Conservation (phyloP, 2,329 filamentous ascomycete genomes). For the Epichloe festucae region DNA sequence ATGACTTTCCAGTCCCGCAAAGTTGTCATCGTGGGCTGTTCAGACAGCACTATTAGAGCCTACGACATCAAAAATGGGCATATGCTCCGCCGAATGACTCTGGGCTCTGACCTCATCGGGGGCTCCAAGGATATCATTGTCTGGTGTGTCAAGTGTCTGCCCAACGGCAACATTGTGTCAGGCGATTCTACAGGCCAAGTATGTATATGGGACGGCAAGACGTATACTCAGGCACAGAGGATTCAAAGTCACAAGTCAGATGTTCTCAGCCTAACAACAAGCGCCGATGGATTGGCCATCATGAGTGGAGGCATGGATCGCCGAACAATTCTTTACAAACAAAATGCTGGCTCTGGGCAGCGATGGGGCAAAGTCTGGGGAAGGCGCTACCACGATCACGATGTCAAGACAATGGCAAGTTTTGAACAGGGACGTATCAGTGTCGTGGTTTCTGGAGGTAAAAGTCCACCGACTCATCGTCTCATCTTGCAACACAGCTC, state of each 20-base stretch:
- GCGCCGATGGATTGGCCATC: conserved; percentile 66
- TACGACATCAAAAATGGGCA: conserved; percentile 74
- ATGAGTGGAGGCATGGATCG: conserved; percentile 88
- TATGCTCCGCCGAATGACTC: conserved; percentile 67
- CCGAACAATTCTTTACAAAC: conserved; percentile 70
- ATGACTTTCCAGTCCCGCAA: conserved; percentile 79
- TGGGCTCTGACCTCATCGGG: conserved; percentile 65
- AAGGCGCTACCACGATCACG: conserved; percentile 77
- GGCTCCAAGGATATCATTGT: conserved; percentile 78
- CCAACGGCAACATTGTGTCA: conserved; percentile 81
- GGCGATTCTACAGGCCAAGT: conserved; percentile 92
- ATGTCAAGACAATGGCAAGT: conserved; percentile 86
- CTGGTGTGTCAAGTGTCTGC: conserved; percentile 83
- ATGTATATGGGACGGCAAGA: conserved; percentile 86
- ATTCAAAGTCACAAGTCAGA: conserved; percentile 83
- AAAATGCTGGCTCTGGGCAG: conserved; percentile 42
- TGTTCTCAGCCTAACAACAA: conserved; percentile 75
- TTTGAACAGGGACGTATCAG: conserved; percentile 78
- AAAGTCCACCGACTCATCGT: conserved; percentile 14
- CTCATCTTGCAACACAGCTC: neutral
- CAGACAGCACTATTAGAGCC: conserved; percentile 88
- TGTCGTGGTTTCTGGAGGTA: conserved; percentile 83
- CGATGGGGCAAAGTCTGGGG: conserved; percentile 83
- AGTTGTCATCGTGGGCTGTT: conserved; percentile 77
- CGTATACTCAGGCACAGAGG: conserved; percentile 75